Conservation (phyloP, 129 eudicot species). For the Flaveria brownii region DNA sequence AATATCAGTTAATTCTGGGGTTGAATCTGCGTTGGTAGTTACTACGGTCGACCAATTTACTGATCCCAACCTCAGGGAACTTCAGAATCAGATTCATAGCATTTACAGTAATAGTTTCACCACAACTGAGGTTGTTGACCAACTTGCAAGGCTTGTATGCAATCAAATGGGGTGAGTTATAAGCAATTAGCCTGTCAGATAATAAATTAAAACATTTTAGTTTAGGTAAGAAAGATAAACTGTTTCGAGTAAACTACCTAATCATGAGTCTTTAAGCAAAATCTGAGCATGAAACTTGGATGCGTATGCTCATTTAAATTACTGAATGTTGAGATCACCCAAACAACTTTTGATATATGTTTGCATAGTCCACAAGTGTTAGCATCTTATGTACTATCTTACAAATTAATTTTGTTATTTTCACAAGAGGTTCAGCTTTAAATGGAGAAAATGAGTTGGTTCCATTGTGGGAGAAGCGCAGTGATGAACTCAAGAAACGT, state of each 20-base stretch:
- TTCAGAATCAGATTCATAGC: conserved; percentile 56
- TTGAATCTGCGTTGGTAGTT: conserved; percentile 67
- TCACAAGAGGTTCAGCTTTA: conserved; percentile 69
- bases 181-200: conserved; percentile 25
- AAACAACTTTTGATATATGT: neutral
- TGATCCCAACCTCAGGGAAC: conserved; percentile 72
- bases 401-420: conserved; percentile 34
- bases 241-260: conserved; percentile 6
- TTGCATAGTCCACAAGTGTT: neutral
- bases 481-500: conserved; percentile 64
- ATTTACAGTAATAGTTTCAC: conserved; percentile 55
- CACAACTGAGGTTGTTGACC: conserved; percentile 75
- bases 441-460: conserved; percentile 63
- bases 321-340: neutral
- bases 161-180: conserved; percentile 70
- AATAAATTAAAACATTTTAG: neutral
- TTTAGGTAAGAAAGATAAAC: neutral
- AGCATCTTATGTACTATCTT: conserved; percentile 15
- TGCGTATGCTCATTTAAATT: neutral
- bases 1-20: conserved; percentile 57
- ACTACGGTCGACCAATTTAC: conserved; percentile 54
- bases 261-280: neutral
- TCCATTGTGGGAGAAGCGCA: conserved; percentile 70
- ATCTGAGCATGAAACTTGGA: conserved; percentile 1
- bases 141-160: conserved; percentile 78